Percentiles rank a stretch among this genome's conserved stretches.
phyloP scores from a whole-genome alignment of 192 early-diverging fungal species.

The Piromyces sp. region DNA sequence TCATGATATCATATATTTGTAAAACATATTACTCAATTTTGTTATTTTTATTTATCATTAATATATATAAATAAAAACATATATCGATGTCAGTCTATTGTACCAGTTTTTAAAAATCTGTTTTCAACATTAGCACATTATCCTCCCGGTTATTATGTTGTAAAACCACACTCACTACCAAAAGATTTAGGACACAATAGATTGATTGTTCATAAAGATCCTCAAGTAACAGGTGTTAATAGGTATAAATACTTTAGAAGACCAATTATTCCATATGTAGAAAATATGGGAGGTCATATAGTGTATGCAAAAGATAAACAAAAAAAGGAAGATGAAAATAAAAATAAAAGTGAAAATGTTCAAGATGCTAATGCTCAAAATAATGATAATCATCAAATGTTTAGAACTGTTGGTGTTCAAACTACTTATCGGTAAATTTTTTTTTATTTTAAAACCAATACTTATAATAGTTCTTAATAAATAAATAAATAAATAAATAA shows the following conservation, averaged over 20 bases:
- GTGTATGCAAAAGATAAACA: slow-evolving; percentile 16
- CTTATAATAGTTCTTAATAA: too few relatives aligned
- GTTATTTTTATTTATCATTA: too few relatives aligned
- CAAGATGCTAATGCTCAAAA: slow-evolving; percentile 5
- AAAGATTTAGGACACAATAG: slow-evolving; percentile 21
- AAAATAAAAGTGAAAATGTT: neutral
- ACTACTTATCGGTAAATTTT: slow-evolving; percentile 24
- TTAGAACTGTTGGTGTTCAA: slow-evolving; percentile 24
- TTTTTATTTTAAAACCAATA: too few relatives aligned
- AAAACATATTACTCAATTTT: too few relatives aligned
- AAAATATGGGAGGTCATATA: slow-evolving; percentile 27
- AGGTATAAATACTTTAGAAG: slow-evolving; percentile 41
- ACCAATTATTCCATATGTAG: slow-evolving; percentile 39
- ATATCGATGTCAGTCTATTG: slow-evolving; percentile 14
- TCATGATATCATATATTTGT: neutral
- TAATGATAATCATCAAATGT: slow-evolving; percentile 6
- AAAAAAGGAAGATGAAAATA: neutral
- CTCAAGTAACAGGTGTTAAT: slow-evolving; percentile 24
- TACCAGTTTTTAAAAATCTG: slow-evolving; percentile 35
- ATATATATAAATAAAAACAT: neutral
- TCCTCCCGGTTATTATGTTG: slow-evolving; percentile 10
- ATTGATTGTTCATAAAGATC: slow-evolving; percentile 2
- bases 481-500: too few relatives aligned
- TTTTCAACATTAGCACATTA: slow-evolving; percentile 27
- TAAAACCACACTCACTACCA: slow-evolving; percentile 9